These are phyloP conservation scores for Grigorovia yakushimaensis DNA, from an alignment of 805 yeast genomes.

Conservation along the genomic window DNA sequence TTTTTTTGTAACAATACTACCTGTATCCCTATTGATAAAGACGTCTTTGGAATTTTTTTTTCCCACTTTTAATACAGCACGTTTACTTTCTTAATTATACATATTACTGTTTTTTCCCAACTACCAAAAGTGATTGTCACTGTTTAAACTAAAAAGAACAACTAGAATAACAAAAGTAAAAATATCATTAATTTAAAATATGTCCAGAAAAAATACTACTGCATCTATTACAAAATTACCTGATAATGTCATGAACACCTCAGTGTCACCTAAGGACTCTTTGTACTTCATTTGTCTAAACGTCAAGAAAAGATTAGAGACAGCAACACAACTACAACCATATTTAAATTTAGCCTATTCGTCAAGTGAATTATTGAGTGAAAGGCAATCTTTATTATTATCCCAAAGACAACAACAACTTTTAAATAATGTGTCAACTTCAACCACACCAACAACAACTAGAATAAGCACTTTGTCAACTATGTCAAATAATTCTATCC, in stretches of 20 bases:
- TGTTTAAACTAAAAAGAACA: no score
- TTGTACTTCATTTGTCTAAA: conserved; percentile 56
- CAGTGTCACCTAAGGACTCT: conserved; percentile 55
- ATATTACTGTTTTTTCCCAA: no score
- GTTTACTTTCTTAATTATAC: no score
- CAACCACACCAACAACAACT: conserved; percentile 11
- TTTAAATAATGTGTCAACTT: conserved; percentile 7
- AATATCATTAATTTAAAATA: no score
- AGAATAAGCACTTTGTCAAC: conserved; percentile 23
- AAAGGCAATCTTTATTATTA: conserved; percentile 53
- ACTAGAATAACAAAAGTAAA: no score
- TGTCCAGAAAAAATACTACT: neutral
- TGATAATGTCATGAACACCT: conserved; percentile 48
- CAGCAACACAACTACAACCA: conserved; percentile 58
- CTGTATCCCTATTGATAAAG: no score
- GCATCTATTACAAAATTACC: conserved; percentile 6
- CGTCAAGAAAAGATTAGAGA: conserved; percentile 45
- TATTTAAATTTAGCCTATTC: conserved; percentile 54
- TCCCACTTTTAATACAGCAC: no score
- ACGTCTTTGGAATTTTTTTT: no score
- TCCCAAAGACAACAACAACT: conserved; percentile 32
- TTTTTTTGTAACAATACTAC: no score
- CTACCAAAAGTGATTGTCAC: no score
- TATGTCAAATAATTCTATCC: conserved; percentile 27
- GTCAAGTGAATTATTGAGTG: conserved; percentile 59